phyloP scores from a whole-genome alignment of 1,284 basidiomycete genomes.

The Farysia itapuensis region DNA sequence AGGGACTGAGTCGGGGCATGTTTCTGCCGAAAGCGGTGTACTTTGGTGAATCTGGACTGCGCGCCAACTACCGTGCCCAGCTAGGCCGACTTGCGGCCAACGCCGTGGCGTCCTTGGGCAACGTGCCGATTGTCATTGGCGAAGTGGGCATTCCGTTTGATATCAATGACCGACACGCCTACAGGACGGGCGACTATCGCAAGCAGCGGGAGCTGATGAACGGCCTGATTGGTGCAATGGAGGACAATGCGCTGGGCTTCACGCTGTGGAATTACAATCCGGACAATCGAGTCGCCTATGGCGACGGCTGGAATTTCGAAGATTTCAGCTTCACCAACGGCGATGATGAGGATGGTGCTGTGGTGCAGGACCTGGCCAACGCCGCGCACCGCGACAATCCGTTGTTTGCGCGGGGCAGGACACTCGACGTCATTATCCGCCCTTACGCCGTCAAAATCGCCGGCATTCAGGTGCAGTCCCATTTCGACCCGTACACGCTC shows the following conservation, averaged over 20 bases:
- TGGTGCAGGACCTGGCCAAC: conserved; percentile 43
- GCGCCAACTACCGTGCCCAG: conserved; percentile 41
- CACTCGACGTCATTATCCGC: conserved; percentile 69
- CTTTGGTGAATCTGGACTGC: conserved; percentile 43
- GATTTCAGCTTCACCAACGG: conserved; percentile 72
- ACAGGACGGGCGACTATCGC: conserved; percentile 68
- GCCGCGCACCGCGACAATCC: conserved; percentile 62
- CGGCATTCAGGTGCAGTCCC: conserved; percentile 44
- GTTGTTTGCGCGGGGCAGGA: conserved; percentile 78
- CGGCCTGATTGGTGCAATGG: conserved; percentile 57
- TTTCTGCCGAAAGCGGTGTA: conserved; percentile 49
- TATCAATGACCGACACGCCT: conserved; percentile 42
- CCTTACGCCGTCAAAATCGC: conserved; percentile 59
- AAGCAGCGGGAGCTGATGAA: conserved; percentile 60
- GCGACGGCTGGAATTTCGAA: conserved; percentile 93
- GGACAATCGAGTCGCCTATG: conserved; percentile 73
- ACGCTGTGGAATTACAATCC: conserved; percentile 92
- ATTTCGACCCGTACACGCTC: conserved; percentile 42
- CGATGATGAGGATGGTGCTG: conserved; percentile 60
- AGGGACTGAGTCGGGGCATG: conserved; percentile 51
- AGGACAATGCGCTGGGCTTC: conserved; percentile 53
- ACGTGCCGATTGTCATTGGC: conserved; percentile 49
- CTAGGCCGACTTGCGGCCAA: conserved; percentile 23
- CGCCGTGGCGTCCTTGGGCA: conserved; percentile 40
- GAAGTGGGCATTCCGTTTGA: conserved; percentile 58